Conservation (phyloP, 257 asterid species). For the Solanum neorickii region DNA sequence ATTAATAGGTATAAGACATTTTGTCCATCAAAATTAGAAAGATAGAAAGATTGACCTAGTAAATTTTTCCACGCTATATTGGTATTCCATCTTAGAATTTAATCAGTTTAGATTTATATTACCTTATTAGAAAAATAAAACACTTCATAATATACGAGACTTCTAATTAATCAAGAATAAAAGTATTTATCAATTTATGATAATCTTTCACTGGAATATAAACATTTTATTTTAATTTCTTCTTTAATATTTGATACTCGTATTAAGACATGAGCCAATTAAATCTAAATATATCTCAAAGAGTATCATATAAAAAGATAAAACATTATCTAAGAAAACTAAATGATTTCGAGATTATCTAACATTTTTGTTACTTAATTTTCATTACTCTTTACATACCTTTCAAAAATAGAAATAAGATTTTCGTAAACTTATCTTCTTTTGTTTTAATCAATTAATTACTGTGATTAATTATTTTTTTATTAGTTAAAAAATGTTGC, state of each 20-base stretch:
- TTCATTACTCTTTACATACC: not conserved
- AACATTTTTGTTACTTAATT: not conserved
- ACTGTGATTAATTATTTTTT: not conserved
- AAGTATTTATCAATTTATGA: not conserved
- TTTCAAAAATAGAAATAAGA: not conserved
- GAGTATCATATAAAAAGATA: not conserved
- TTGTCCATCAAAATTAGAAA: too few species aligned
- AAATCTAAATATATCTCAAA: not conserved
- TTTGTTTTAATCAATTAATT: not conserved
- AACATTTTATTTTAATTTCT: not conserved
- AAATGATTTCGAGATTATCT: not conserved
- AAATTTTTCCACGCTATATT: accelerated
- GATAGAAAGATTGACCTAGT: accelerated
- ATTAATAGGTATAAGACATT: too few species aligned
- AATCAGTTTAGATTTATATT: not conserved
- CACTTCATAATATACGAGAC: not conserved
- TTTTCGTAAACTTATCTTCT: not conserved
- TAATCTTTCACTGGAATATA: accelerated
- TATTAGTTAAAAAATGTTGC: not conserved
- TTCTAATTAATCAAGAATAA: not conserved
- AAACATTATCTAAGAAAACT: not conserved
- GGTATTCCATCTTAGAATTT: not conserved
- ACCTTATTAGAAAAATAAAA: too few species aligned
- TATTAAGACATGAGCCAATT: not conserved
- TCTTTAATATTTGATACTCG: accelerated